Base-by-base conservation (phyloP, 75 land plant species). In the Selaginella tamariscina region DNA sequence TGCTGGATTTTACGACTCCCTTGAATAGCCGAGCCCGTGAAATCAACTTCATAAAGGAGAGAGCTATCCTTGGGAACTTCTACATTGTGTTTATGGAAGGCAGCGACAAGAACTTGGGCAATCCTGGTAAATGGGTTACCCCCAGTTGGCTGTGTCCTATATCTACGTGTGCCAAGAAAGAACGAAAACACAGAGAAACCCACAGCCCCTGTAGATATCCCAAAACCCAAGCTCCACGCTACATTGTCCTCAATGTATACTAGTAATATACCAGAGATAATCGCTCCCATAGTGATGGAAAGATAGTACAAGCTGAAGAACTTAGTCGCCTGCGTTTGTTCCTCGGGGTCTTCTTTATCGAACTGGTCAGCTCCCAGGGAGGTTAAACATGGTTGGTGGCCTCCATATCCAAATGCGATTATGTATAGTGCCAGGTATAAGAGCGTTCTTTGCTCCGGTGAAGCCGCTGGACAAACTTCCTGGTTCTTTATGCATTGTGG, bases 311-410 rank as follows among this genome's bases (percentile, higher is more conserved):
- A 86, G 71, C 80, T 79, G 67, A 89, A 92, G 79, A 89, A 88
- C 2, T 75, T 60, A 0, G 68, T 44, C 33, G 82, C 82, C 13
- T 76, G 66, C 9, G 64, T 15, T 23, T 21, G 54, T 24, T 83
- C 80, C 26, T 59, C 75, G 0, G 75, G 79, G 24, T 80, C 74
- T 8, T 65, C 70, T 28, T 82, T 86, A 49, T 86, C 87, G 70
- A 92, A 92, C 56, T 92, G 97, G 67, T 91, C 97, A 0, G 95
- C 83, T 21, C 97, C 94, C 26, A 88, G 79, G 0, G 97, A 82
- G 22, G 87, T 87, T 21, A 89, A 26, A 0, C 80, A 72, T 1
- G 95, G 89, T 56, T 89, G 87, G 69, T 84, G 83, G 2, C 89
- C 95, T 0, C 97, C 95, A 57, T 81, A 1, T 13, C 95, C 97